Base-by-base conservation (phyloP, 345 rosid genomes). In the Corchorus olitorius region DNA sequence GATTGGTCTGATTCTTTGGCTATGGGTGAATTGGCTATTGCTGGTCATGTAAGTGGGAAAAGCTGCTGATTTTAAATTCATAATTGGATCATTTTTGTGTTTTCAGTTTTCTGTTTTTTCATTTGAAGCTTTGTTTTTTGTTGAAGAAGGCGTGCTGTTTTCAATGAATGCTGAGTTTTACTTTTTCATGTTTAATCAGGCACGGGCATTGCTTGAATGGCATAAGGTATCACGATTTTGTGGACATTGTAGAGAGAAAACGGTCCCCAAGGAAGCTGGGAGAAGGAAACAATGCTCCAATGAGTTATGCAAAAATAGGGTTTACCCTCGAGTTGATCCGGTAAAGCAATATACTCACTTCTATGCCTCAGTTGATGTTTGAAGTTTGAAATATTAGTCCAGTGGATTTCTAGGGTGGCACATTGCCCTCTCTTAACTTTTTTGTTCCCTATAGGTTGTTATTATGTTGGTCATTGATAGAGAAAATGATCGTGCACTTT, bases 281-380 rank as follows among this genome's bases (percentile, higher is more conserved):
- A 93, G 88, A 75, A 83, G 92, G 81, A 92, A 88, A 61, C 89
- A 92, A 67, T 95, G 98, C 84, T 83, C 86, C 3, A 88, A 88
- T 60, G 88, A 86, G 34, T 73, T 37, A 33, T 93, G 99, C 86
- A 87, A 79, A 50, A 88, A 84, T 79, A 91, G 87, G 76, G 80
- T 88, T 75, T 95, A 95, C 81, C 99, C 99, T 34, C 98, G 98
- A 81, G 86, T 91, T 82, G 99, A 95, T 79, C 94, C 99, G 22
- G 99, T 95, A 81, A 45, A 71, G 46, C 63, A 34, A 39, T 53
- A 4, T n/a, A n/a, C n/a, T n/a, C 54, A 16, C 39, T 54, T 65
- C 58, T 52, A 14, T 37, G 43, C 35, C 12, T 53, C 50, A 6
- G 15, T 73, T 16, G 53, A 45, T 16, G 43, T 60, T 50, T 54